Evolutionary conservation across 2,329 filamentous ascomycete species (phyloP).

Genomic region (Fusarium graminum): DNA sequence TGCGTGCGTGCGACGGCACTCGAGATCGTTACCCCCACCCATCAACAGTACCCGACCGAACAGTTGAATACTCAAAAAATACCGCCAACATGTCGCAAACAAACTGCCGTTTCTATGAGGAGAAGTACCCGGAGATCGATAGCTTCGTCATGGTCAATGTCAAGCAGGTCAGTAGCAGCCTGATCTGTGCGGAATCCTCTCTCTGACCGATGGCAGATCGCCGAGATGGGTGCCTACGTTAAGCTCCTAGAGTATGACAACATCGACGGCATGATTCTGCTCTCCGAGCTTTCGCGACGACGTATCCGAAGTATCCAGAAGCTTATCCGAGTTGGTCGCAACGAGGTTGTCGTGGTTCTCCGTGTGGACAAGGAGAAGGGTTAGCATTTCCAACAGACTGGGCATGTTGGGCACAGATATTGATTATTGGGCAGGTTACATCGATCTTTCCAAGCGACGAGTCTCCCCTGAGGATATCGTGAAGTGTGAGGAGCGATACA

Average conservation of each 20-base stretch:
- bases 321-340: conserved; percentile 96
- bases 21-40: conserved; percentile 53
- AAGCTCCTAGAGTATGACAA: conserved; percentile 99
- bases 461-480: conserved; percentile 97
- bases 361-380: conserved; percentile 99
- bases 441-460: conserved; percentile 98
- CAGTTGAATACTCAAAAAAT: conserved; percentile 48
- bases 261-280: conserved; percentile 99
- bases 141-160: conserved; percentile 99
- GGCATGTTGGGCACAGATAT: conserved; percentile 41
- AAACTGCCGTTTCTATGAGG: conserved; percentile 97
- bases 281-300: conserved; percentile 96
- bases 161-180: conserved; percentile 78
- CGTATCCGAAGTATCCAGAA: conserved; percentile 99
- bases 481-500: conserved; percentile 99
- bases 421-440: conserved; percentile 72
- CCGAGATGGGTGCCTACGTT: conserved; percentile 99
- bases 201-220: conserved; percentile 73
- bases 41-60: conserved; percentile 45
- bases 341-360: conserved; percentile 98
- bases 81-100: conserved; percentile 88
- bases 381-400: conserved; percentile 52
- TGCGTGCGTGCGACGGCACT: conserved; percentile 45
- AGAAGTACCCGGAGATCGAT: conserved; percentile 95
- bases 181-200: conserved; percentile 23